Percentiles rank a stretch among this genome's conserved stretches.
Conservation (phyloP, 805 yeast genomes). For the Wickerhamiella allomyrinae region DNA sequence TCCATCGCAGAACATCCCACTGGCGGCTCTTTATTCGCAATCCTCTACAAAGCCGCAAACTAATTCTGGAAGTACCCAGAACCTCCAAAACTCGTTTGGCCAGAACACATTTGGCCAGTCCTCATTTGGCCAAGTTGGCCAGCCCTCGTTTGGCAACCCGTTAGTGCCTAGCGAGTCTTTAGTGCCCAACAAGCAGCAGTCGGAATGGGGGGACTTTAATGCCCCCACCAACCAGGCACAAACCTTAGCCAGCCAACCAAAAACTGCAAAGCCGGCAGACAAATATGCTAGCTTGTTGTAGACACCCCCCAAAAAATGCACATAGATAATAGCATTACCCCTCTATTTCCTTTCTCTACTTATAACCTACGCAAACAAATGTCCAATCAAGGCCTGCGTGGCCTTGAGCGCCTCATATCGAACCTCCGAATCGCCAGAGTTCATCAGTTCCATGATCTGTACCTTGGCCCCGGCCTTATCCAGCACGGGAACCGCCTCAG, state of each 20-base stretch:
- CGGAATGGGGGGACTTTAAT: neutral
- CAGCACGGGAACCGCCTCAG: slow-evolving; percentile 44
- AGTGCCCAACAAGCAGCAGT: neutral
- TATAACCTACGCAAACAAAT: slow-evolving; percentile 32
- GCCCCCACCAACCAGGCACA: neutral
- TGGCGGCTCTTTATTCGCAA: too few species aligned
- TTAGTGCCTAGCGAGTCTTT: too few species aligned
- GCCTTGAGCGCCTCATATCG: slow-evolving; percentile 91
- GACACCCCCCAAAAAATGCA: neutral
- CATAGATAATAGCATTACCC: too few species aligned
- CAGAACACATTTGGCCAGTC: too few species aligned
- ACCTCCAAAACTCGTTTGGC: too few species aligned
- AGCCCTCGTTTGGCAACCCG: too few species aligned
- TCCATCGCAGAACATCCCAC: too few species aligned
- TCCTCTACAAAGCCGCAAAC: too few species aligned
- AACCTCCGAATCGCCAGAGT: slow-evolving; percentile 67
- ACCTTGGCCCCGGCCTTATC: slow-evolving; percentile 51
- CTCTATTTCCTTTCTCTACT: neutral
- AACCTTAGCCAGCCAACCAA: neutral
- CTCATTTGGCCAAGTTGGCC: too few species aligned
- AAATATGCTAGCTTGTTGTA: slow-evolving; percentile 1
- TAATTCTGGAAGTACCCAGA: too few species aligned
- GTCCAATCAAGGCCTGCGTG: slow-evolving; percentile 85
- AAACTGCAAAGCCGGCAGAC: neutral
- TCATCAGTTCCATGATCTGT: slow-evolving; percentile 72